A percentile compares a stretch with the other conserved stretches of the same genome.
Conservation (phyloP, 2,329 filamentous ascomycete genomes). For the Alternaria arborescens region DNA sequence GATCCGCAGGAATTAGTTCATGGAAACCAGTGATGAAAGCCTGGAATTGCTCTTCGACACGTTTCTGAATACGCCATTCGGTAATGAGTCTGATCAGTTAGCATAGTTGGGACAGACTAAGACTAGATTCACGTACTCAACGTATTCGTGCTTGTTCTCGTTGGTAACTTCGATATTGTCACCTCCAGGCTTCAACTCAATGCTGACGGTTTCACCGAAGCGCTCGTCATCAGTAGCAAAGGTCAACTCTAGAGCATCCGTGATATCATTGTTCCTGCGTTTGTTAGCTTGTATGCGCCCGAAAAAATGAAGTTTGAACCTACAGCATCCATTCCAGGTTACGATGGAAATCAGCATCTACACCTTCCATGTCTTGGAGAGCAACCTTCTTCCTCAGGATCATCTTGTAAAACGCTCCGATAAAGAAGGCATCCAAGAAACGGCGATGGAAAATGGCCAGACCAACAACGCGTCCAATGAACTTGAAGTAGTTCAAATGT, state of each 20-base stretch:
- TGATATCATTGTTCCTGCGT: conserved; percentile 86
- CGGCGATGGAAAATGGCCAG: conserved; percentile 97
- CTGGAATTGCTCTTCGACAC: conserved; percentile 97
- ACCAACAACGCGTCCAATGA: conserved; percentile 96
- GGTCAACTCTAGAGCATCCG: conserved; percentile 90
- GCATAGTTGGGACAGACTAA: not conserved
- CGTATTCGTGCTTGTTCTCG: conserved; percentile 98
- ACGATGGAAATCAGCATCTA: conserved; percentile 96
- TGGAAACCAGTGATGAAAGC: conserved; percentile 98
- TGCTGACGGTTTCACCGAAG: conserved; percentile 91
- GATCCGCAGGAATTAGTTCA: conserved; percentile 92
- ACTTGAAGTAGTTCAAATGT: conserved; percentile 99
- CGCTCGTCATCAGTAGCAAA: conserved; percentile 98
- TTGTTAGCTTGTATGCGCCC: conserved; percentile 11
- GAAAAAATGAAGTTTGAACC: conserved; percentile 33
- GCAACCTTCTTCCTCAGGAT: conserved; percentile 91
- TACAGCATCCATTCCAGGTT: conserved; percentile 94
- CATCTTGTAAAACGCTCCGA: conserved; percentile 99
- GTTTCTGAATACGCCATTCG: conserved; percentile 99
- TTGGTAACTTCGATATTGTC: conserved; percentile 96
- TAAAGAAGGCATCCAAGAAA: conserved; percentile 98
- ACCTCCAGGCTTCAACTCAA: conserved; percentile 90
- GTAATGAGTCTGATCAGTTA: conserved; percentile 76
- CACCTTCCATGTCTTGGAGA: conserved; percentile 97
- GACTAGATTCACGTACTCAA: conserved; percentile 70